A percentile compares a stretch with the other conserved stretches of the same genome.
phyloP scores from a whole-genome alignment of 2,329 filamentous ascomycete species.

The Aspergillus sp. region DNA sequence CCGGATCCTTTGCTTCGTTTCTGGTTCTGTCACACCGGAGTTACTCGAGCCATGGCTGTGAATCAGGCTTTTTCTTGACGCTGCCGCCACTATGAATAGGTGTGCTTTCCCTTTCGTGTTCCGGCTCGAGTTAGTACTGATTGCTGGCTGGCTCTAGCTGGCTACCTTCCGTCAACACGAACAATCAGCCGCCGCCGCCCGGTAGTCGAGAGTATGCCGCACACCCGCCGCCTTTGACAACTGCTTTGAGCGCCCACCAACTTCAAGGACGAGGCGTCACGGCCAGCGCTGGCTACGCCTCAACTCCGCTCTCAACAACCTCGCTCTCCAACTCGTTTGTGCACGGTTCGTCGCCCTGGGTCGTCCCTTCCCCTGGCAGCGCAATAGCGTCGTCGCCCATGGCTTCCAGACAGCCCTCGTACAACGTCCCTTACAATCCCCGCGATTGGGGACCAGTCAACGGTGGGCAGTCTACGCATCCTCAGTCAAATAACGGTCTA shows the following conservation, averaged over 20 bases:
- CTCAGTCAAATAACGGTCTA: constrained; percentile 19
- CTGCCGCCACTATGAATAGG: constrained; percentile 30
- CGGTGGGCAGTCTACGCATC: constrained; percentile 19
- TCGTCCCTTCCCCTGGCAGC: constrained; percentile 28
- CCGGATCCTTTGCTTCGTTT: constrained; percentile 8
- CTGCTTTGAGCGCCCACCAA: constrained; percentile 29
- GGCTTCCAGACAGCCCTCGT: constrained; percentile 30
- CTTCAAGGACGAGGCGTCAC: constrained; percentile 25
- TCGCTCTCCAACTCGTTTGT: constrained; percentile 37
- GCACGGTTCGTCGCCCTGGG: constrained; percentile 27
- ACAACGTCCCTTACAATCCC: constrained; percentile 40
- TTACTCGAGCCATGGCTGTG: constrained; percentile 22
- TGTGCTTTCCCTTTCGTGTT: constrained; percentile 14
- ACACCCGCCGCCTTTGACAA: constrained; percentile 35
- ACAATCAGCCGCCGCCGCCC: constrained; percentile 29
- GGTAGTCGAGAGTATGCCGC: constrained; percentile 34
- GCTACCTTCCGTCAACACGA: constrained; percentile 18
- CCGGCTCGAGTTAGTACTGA: constrained; percentile 12
- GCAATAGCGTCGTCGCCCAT: constrained; percentile 33
- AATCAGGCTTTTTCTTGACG: constrained; percentile 17
- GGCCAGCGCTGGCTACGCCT: constrained; percentile 18
- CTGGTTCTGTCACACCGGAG: constrained; percentile 10
- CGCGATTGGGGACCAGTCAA: constrained; percentile 40
- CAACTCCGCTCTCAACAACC: constrained; percentile 35
- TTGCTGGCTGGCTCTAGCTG: constrained; percentile 18